These are phyloP conservation scores for Trichopus zeylanicus DNA, from an alignment of 116 monocot genomes.

Conservation along the genomic window DNA sequence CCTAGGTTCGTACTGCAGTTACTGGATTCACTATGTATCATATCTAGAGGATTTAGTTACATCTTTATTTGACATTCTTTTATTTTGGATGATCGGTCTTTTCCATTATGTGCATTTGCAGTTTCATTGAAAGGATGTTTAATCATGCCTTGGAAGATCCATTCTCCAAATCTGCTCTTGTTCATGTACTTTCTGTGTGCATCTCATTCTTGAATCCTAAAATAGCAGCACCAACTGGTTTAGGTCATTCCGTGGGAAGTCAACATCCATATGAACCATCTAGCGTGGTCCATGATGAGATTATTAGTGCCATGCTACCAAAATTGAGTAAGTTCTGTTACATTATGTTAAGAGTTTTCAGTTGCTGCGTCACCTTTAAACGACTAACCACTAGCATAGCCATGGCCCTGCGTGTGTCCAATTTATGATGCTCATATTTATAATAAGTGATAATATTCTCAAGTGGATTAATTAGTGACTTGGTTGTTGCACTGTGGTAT, in stretches of 20 bases:
- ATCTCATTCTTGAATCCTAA: conserved; percentile 58
- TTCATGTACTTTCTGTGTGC: conserved; percentile 47
- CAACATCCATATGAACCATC: conserved; percentile 35
- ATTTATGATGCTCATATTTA: too few species aligned
- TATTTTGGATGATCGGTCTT: neutral
- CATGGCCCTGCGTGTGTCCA: too few species aligned
- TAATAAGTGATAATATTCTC: too few species aligned
- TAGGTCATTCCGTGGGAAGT: conserved; percentile 36
- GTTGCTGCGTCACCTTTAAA: neutral
- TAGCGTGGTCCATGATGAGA: conserved; percentile 36
- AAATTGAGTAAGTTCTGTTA: conserved; percentile 26
- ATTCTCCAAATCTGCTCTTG: conserved; percentile 42
- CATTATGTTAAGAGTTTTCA: neutral
- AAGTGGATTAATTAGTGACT: too few species aligned
- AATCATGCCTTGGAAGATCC: conserved; percentile 28
- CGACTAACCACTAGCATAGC: too few species aligned
- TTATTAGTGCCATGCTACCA: conserved; percentile 37
- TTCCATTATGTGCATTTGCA: conserved; percentile 9
- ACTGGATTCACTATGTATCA: too few species aligned
- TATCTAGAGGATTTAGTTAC: conserved; percentile 1
- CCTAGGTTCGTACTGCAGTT: conserved; percentile 24
- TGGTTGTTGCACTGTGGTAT: too few species aligned
- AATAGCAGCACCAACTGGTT: conserved; percentile 27
- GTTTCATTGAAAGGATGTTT: conserved; percentile 39
- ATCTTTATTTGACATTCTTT: neutral